Conservation (phyloP, 768 basidiomycete species). For the Collybia nuda region DNA sequence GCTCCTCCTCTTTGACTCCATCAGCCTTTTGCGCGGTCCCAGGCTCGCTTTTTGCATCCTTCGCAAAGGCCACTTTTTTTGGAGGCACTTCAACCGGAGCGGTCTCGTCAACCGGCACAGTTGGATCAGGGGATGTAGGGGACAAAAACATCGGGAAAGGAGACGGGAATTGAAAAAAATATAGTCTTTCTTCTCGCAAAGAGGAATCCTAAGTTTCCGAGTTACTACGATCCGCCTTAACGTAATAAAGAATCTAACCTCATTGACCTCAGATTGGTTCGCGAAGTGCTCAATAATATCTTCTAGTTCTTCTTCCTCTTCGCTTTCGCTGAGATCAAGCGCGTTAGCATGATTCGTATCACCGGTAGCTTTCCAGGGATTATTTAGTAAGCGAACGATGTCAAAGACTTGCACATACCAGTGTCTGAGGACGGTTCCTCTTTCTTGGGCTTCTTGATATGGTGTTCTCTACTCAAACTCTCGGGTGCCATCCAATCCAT, state of each 20-base stretch:
- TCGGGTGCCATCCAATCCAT: constrained; percentile 93
- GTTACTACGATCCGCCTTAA: no score
- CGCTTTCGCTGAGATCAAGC: constrained; percentile 71
- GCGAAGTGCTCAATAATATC: constrained; percentile 74
- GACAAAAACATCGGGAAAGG: constrained; percentile 76
- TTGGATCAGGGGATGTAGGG: constrained; percentile 23
- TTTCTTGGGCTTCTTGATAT: constrained; percentile 40
- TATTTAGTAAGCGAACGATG: neutral
- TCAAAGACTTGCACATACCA: constrained; percentile 19
- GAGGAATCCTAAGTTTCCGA: constrained; percentile 34
- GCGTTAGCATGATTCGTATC: constrained; percentile 56
- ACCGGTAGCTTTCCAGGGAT: constrained; percentile 13
- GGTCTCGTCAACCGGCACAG: constrained; percentile 30
- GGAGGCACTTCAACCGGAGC: constrained; percentile 7
- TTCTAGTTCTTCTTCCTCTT: constrained; percentile 79
- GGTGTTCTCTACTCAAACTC: constrained; percentile 53
- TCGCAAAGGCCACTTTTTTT: constrained; percentile 66
- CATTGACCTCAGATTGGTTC: constrained; percentile 31
- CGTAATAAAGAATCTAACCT: constrained; percentile 29
- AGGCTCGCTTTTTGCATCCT: constrained; percentile 54
- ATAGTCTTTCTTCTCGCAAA: constrained; percentile 65
- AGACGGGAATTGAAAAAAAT: constrained; percentile 87
- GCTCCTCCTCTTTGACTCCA: constrained; percentile 18
- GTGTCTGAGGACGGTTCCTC: constrained; percentile 34
- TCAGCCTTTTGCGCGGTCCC: constrained; percentile 20